phyloP scores from a whole-genome alignment of 352 stramenopile genomes.

The Phytophthora ohioensis region DNA sequence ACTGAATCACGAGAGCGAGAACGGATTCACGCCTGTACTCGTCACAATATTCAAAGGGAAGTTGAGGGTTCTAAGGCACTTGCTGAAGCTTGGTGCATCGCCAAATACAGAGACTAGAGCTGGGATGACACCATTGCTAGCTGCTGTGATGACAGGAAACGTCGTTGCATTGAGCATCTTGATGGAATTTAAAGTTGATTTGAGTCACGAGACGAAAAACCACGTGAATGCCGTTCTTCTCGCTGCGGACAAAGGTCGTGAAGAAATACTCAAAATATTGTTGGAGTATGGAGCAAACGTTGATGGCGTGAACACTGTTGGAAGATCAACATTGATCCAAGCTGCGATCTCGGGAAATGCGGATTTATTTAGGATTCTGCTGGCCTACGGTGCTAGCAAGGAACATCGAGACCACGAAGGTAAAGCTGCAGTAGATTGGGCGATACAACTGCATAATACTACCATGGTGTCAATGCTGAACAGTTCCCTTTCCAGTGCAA shows the following conservation, averaged over 20 bases:
- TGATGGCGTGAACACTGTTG: slow-evolving; percentile 37
- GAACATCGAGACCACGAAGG: slow-evolving; percentile 32
- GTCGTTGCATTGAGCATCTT: slow-evolving; percentile 58
- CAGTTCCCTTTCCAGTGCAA: slow-evolving; percentile 26
- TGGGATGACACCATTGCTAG: slow-evolving; percentile 66
- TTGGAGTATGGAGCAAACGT: slow-evolving; percentile 48
- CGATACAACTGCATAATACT: slow-evolving; percentile 34
- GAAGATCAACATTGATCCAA: slow-evolving; percentile 59
- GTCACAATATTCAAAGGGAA: slow-evolving; percentile 54
- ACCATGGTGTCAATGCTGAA: slow-evolving; percentile 46
- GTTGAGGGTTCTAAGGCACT: slow-evolving; percentile 42
- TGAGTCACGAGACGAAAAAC: slow-evolving; percentile 47
- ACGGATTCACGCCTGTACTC: slow-evolving; percentile 62
- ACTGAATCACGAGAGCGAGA: slow-evolving; percentile 64
- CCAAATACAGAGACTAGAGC: slow-evolving; percentile 48
- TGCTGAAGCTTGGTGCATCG: slow-evolving; percentile 61
- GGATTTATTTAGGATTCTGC: slow-evolving; percentile 44
- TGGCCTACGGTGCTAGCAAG: slow-evolving; percentile 55
- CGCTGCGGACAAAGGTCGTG: slow-evolving; percentile 60
- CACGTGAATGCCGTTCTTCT: slow-evolving; percentile 51
- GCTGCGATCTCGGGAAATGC: slow-evolving; percentile 52
- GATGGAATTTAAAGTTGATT: slow-evolving; percentile 50
- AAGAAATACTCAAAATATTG: slow-evolving; percentile 47
- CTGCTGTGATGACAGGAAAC: slow-evolving; percentile 54
- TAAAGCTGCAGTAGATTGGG: slow-evolving; percentile 49